Evolutionary conservation across 1,139 yeast genomes (phyloP).

Genomic region (Hanseniaspora sp.): DNA sequence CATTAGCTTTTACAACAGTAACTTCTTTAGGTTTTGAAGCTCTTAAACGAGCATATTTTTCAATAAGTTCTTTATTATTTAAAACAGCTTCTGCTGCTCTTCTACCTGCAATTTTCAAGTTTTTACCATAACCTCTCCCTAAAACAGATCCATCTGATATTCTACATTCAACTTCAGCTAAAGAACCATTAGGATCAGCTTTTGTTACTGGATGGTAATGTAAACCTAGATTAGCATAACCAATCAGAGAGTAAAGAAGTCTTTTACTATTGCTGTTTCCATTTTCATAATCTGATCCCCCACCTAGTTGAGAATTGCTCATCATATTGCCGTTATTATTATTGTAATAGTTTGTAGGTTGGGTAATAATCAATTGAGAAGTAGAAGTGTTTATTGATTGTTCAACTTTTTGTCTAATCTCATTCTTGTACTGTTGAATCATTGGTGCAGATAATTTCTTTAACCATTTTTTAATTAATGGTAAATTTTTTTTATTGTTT

Average conservation of each 20-base stretch:
- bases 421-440: conserved; percentile 31
- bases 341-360: background rate
- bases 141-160: conserved; percentile 52
- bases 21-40: conserved; percentile 51
- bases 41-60: conserved; percentile 51
- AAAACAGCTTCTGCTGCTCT: conserved; percentile 65
- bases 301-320: conserved; percentile 12
- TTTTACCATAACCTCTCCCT: conserved; percentile 54
- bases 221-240: conserved; percentile 60
- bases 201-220: conserved; percentile 49
- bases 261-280: conserved; percentile 35
- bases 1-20: conserved; percentile 26
- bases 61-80: conserved; percentile 46
- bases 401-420: conserved; percentile 11
- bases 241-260: conserved; percentile 66
- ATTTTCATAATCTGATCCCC: conserved; percentile 14
- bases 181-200: conserved; percentile 39
- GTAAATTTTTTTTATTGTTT: conserved; percentile 35
- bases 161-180: conserved; percentile 53
- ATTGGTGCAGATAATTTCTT: conserved; percentile 43
- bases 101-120: conserved; percentile 55
- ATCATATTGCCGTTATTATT: background rate
- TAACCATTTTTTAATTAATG: conserved; percentile 52
- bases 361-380: background rate
- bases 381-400: conserved; percentile 1